Conservation (phyloP, 2,329 filamentous ascomycete genomes). For the Sclerotinia trifoliorum region DNA sequence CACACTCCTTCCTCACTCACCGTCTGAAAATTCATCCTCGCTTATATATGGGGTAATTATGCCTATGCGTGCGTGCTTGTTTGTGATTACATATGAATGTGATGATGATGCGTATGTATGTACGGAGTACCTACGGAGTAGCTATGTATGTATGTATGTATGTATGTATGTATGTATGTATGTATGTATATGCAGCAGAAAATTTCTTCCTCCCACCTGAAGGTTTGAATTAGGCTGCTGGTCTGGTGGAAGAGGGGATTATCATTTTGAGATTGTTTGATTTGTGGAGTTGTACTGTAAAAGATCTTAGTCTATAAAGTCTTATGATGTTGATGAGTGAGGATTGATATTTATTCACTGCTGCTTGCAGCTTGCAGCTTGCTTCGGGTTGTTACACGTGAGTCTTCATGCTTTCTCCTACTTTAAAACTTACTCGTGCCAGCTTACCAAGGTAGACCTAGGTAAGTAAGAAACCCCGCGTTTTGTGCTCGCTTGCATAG, state of each 20-base stretch:
- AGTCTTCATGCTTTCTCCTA: too few species aligned
- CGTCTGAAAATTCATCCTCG: neutral
- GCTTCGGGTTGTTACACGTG: too few species aligned
- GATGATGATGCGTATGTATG: constrained; percentile 3
- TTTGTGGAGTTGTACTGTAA: too few species aligned
- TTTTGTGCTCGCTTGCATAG: constrained; percentile 13
- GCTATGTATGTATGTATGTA: neutral
- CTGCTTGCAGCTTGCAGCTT: too few species aligned
- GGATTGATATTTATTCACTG: too few species aligned
- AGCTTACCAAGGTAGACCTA: too few species aligned
- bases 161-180: neutral
- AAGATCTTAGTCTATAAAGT: too few species aligned
- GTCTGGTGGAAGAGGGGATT: neutral
- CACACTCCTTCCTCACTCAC: neutral
- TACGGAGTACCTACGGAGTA: too few species aligned
- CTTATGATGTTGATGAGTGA: too few species aligned
- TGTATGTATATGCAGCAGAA: constrained; percentile 15
- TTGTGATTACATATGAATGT: neutral
- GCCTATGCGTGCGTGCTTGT: neutral
- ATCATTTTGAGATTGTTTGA: too few species aligned
- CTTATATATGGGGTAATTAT: neutral
- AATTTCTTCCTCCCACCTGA: constrained; percentile 6
- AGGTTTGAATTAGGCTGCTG: neutral
- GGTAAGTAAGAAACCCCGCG: neutral
- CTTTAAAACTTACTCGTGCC: too few species aligned